A percentile compares a stretch with the other conserved stretches of the same genome.
These are phyloP conservation scores for Fusarium verticillioides DNA, from an alignment of 2,329 filamentous ascomycete genomes.

Conservation along the genomic window DNA sequence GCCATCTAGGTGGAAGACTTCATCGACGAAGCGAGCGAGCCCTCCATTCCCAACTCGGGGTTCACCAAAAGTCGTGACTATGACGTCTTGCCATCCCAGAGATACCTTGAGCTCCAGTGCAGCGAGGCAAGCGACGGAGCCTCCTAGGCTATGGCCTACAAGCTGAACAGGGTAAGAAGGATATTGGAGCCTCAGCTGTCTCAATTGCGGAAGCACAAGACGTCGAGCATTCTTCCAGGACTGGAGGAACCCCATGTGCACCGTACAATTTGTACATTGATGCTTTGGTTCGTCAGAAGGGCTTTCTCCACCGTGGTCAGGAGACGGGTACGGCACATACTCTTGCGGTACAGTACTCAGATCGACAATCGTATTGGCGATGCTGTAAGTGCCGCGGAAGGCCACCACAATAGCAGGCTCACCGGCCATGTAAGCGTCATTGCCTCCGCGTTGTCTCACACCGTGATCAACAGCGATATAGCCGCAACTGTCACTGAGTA, in stretches of 20 bases:
- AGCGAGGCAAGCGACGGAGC: conserved; percentile 89
- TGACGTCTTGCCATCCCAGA: conserved; percentile 77
- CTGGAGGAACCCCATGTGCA: conserved; percentile 88
- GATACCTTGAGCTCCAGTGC: conserved; percentile 80
- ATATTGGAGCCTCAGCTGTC: conserved; percentile 67
- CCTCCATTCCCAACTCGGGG: conserved; percentile 73
- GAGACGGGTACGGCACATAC: conserved; percentile 86
- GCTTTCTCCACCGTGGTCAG: conserved; percentile 54
- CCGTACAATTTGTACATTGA: conserved; percentile 86
- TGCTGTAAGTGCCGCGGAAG: conserved; percentile 93
- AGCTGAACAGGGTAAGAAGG: conserved; percentile 80
- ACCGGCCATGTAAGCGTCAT: conserved; percentile 10
- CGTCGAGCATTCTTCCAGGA: conserved; percentile 83
- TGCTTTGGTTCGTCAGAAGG: conserved; percentile 54
- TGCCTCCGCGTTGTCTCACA: conserved; percentile 30
- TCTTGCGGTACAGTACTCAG: conserved; percentile 88
- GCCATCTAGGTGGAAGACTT: conserved; percentile 58
- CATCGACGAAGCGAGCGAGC: conserved; percentile 66
- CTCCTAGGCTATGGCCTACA: conserved; percentile 91
- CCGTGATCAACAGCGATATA: conserved; percentile 89
- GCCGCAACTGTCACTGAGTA: conserved; percentile 91
- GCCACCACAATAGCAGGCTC: conserved; percentile 76
- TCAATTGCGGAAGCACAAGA: conserved; percentile 74
- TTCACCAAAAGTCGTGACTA: conserved; percentile 92
- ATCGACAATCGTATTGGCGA: conserved; percentile 91